Percentiles rank a stretch among this genome's conserved stretches.
Conservation (phyloP, 129 eudicot species). For the Centrapalus pauciflorus region DNA sequence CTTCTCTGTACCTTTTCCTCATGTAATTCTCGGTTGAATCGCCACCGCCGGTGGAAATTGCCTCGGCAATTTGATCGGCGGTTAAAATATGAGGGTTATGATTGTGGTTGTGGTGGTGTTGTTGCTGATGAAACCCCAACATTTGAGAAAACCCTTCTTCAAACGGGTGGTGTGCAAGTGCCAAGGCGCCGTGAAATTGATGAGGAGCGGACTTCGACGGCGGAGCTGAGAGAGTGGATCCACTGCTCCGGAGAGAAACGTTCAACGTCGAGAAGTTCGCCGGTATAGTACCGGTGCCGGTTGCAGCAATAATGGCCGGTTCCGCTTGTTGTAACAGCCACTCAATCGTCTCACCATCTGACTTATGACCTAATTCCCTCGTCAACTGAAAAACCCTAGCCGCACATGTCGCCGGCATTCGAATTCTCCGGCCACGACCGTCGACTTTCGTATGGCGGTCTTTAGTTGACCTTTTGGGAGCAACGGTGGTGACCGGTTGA, state of each 20-base stretch:
- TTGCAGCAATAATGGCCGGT: conserved; percentile 66
- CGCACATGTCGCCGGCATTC: conserved; percentile 90
- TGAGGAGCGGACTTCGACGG: conserved; percentile 64
- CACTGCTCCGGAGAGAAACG: conserved; percentile 60
- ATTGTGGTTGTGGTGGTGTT: conserved; percentile 31
- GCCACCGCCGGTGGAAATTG: conserved; percentile 32
- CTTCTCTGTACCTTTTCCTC: conserved; percentile 63
- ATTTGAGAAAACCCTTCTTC: conserved; percentile 70
- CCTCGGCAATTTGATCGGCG: conserved; percentile 49
- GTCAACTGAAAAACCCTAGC: conserved; percentile 77
- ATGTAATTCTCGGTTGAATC: conserved; percentile 44
- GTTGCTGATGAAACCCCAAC: conserved; percentile 66
- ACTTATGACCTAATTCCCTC: conserved; percentile 64
- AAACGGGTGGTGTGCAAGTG: conserved; percentile 49
- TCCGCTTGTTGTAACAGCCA: conserved; percentile 79
- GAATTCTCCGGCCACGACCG: conserved; percentile 81
- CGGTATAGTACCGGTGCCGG: conserved; percentile 79
- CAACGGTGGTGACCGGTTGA: conserved; percentile 14
- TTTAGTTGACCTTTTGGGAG: conserved; percentile 64
- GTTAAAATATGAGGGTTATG: conserved; percentile 46
- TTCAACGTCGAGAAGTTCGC: conserved; percentile 66
- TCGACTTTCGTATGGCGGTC: conserved; percentile 81
- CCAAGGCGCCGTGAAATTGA: conserved; percentile 64
- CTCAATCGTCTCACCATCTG: conserved; percentile 79
- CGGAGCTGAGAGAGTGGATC: conserved; percentile 64